Conservation (phyloP, 306 rosid species). For the cucumber (Cucumis sativus) region Cucumber_9930_V3 NC_026658.2:25016501-25017000, state of each 20-base stretch:
- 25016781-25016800: constrained; percentile 52
- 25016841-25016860: constrained; percentile 33
- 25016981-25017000: constrained; percentile 33
- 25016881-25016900: constrained; percentile 81
- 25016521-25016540: constrained; percentile 8
- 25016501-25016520: not conserved
- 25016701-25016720: constrained; percentile 62
- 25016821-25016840: constrained; percentile 58
- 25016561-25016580: not conserved
- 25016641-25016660: too few relatives aligned
- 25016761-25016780: constrained; percentile 21
- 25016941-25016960: constrained; percentile 36
- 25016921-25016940: constrained; percentile 51
- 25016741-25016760: constrained; percentile 36
- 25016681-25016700: constrained; percentile 46
- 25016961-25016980: constrained; percentile 34
- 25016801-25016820: constrained; percentile 72
- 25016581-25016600: too few relatives aligned
- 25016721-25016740: constrained; percentile 70
- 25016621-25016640: too few relatives aligned
- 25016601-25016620: too few relatives aligned
- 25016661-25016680: not conserved
- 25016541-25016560: constrained; percentile 37
- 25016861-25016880: constrained; percentile 79
- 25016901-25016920: constrained; percentile 81